These are phyloP conservation scores for Diaporthe citri DNA, from an alignment of 2,329 filamentous ascomycete genomes.

Conservation along the genomic window DNA sequence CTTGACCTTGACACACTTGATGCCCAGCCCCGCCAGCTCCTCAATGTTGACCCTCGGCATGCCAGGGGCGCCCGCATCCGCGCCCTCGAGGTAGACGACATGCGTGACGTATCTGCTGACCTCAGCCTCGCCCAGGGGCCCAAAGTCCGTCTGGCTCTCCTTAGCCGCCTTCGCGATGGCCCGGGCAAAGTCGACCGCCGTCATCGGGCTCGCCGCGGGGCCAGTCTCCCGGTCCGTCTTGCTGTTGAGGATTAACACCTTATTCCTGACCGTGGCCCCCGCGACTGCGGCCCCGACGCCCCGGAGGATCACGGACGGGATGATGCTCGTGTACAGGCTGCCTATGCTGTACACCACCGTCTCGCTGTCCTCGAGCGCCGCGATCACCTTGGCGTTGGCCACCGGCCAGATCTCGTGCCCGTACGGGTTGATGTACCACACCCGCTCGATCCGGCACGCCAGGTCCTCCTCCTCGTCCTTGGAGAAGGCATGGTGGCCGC, in stretches of 20 bases:
- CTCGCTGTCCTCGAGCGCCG: slow-evolving; percentile 72
- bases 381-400: slow-evolving; percentile 84
- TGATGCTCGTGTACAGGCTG: slow-evolving; percentile 90
- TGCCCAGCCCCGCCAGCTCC: slow-evolving; percentile 74
- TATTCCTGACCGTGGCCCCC: slow-evolving; percentile 64
- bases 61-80: slow-evolving; percentile 55
- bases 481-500: slow-evolving; percentile 87
- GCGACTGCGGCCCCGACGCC: slow-evolving; percentile 77
- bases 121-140: slow-evolving; percentile 47
- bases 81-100: slow-evolving; percentile 81
- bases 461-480: slow-evolving; percentile 83
- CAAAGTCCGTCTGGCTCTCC: slow-evolving; percentile 69
- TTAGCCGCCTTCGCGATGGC: slow-evolving; percentile 82
- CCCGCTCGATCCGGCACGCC: slow-evolving; percentile 79
- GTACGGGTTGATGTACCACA: slow-evolving; percentile 99
- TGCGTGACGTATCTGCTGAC: slow-evolving; percentile 83
- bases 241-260: slow-evolving; percentile 88
- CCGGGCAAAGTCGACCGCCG: slow-evolving; percentile 83
- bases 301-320: slow-evolving; percentile 84
- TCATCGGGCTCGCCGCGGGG: slow-evolving; percentile 72
- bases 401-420: slow-evolving; percentile 93
- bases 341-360: slow-evolving; percentile 92
- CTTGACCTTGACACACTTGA: slow-evolving; percentile 83
- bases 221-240: slow-evolving; percentile 89
- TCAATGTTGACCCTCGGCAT: slow-evolving; percentile 79